phyloP scores from a whole-genome alignment of 73 alveolate species.

The Tetrahymena malaccensis region DNA sequence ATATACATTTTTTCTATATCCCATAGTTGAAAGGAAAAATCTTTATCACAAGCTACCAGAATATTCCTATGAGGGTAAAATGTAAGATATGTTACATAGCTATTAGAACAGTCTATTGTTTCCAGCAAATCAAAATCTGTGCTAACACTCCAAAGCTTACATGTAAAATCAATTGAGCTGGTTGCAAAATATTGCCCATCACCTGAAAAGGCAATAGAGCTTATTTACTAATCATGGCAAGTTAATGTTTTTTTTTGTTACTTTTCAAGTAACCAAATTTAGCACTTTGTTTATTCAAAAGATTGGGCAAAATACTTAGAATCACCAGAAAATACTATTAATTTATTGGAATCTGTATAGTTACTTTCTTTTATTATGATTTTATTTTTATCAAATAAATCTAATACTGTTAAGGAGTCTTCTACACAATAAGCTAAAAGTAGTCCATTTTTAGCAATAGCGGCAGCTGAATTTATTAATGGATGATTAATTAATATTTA shows the following conservation, averaged over 20 bases:
- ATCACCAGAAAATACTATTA: background rate
- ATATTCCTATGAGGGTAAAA: background rate
- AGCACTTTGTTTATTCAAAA: background rate
- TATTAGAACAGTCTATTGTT: background rate
- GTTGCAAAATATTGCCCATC: background rate
- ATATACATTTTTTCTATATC: background rate
- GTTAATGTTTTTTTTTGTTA: background rate
- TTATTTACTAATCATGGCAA: background rate
- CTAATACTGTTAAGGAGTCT: background rate
- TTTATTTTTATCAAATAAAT: background rate
- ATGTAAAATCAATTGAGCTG: background rate
- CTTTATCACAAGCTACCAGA: background rate
- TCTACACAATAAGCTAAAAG: background rate
- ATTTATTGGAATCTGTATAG: background rate
- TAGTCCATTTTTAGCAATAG: background rate
- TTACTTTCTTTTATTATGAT: background rate
- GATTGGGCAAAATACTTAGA: background rate
- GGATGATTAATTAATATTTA: background rate
- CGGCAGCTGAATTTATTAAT: background rate
- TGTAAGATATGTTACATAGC: background rate
- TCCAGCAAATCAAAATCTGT: background rate
- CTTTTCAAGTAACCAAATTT: background rate
- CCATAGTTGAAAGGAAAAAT: background rate
- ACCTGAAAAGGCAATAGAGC: background rate
- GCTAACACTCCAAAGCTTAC: background rate